phyloP scores from a whole-genome alignment of 345 rosid genomes.

The Reutealis trisperma region DNA sequence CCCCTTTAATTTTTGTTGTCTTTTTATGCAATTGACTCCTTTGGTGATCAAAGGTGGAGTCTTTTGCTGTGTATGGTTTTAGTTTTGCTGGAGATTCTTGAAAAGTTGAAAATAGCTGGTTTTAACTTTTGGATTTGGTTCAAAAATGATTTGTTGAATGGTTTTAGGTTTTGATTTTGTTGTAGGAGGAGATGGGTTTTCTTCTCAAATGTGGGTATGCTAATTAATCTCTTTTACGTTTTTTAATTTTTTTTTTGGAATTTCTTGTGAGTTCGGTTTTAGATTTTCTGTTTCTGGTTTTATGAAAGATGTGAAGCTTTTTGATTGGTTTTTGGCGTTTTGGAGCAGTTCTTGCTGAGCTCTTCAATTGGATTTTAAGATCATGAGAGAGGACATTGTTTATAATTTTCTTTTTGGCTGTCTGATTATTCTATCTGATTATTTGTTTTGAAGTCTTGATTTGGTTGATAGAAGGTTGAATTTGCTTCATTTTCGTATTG shows the following conservation, averaged over 20 bases:
- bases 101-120: constrained; percentile 14
- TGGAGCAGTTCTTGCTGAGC: not conserved
- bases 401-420: not conserved
- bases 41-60: not conserved
- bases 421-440: constrained; percentile 6
- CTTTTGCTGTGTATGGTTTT: constrained; percentile 27
- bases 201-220: not conserved
- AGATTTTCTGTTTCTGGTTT: not conserved
- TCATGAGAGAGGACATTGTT: constrained; percentile 3
- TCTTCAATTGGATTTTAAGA: constrained; percentile 10
- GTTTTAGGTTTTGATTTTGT: not conserved
- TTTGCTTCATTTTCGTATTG: not conserved
- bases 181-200: not conserved
- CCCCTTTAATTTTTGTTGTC: not conserved
- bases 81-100: constrained; percentile 6
- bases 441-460: not conserved
- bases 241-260: not conserved
- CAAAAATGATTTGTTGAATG: not conserved
- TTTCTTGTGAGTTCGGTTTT: constrained; percentile 12
- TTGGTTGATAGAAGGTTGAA: not conserved
- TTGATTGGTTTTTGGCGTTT: constrained; percentile 7
- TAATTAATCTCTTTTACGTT: not conserved
- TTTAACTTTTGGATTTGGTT: constrained; percentile 9
- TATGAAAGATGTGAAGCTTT: constrained; percentile 4
- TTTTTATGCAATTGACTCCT: not conserved